phyloP scores from a whole-genome alignment of 345 rosid genomes.

The Reutealis trisperma region DNA sequence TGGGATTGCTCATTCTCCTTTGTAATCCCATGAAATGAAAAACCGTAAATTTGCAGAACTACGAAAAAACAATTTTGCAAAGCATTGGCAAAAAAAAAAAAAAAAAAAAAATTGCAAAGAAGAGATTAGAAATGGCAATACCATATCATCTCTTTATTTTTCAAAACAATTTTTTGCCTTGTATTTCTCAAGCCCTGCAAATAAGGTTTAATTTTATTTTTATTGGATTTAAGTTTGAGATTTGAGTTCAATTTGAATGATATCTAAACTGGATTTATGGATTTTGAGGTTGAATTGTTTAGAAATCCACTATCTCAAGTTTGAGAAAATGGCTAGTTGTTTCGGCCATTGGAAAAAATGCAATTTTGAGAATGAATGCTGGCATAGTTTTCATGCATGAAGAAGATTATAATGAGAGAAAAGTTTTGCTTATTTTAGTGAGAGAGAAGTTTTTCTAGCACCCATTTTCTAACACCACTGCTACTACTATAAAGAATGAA shows the following conservation, averaged over 20 bases:
- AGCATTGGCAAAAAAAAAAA: too few species aligned
- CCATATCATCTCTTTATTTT: conserved; percentile 88
- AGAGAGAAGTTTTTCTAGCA: too few species aligned
- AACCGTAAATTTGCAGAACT: conserved; percentile 19
- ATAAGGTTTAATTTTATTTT: conserved; percentile 51
- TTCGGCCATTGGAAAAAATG: conserved; percentile 78
- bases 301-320: conserved; percentile 86
- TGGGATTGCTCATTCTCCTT: too few species aligned
- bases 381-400: conserved; percentile 91
- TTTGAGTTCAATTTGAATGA: neutral
- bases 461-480: too few species aligned
- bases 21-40: too few species aligned
- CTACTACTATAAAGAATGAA: too few species aligned
- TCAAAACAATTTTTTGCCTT: conserved; percentile 80
- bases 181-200: conserved; percentile 66
- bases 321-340: conserved; percentile 90
- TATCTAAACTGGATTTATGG: too few species aligned
- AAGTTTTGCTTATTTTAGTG: too few species aligned
- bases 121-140: conserved; percentile 42
- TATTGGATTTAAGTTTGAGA: conserved; percentile 1
- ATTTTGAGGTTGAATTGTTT: conserved; percentile 11
- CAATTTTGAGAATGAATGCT: conserved; percentile 75
- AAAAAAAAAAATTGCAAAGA: too few species aligned
- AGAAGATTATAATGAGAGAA: conserved; percentile 85
- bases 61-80: neutral